phyloP scores from a whole-genome alignment of 2,329 filamentous ascomycete species.

The Sarocladiaceae sp. region DNA sequence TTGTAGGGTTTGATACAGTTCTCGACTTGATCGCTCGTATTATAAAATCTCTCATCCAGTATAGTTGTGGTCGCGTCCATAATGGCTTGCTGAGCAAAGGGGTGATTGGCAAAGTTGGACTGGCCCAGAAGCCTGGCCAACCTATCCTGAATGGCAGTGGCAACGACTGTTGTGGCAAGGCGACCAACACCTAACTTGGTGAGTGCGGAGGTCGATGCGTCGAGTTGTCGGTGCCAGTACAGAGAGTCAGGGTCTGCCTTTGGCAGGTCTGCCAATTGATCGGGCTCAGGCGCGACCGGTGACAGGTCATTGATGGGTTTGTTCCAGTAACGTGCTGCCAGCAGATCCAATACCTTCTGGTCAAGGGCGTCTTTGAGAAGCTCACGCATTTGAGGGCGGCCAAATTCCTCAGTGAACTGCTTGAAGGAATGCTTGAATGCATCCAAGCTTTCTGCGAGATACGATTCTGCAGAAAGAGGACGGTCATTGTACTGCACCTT shows the following conservation, averaged over 20 bases:
- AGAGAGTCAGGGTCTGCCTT: conserved; percentile 80
- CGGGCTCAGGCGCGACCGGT: conserved; percentile 59
- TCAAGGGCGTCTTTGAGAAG: conserved; percentile 90
- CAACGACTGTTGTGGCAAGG: conserved; percentile 86
- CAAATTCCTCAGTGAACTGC: conserved; percentile 84
- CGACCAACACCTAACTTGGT: conserved; percentile 94
- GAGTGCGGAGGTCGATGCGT: conserved; percentile 82
- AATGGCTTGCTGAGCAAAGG: conserved; percentile 90
- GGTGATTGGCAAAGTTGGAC: conserved; percentile 85
- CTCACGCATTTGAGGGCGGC: conserved; percentile 81
- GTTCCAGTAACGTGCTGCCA: conserved; percentile 97
- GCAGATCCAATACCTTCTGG: conserved; percentile 87
- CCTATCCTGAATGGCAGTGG: conserved; percentile 79
- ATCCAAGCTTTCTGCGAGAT: conserved; percentile 91
- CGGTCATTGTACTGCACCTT: conserved; percentile 99
- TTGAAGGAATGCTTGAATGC: conserved; percentile 98
- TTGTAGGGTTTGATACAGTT: conserved; percentile 99
- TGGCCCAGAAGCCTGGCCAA: conserved; percentile 73
- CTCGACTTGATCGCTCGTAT: conserved; percentile 95
- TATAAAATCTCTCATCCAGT: conserved; percentile 90
- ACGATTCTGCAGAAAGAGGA: conserved; percentile 90
- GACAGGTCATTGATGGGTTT: conserved; percentile 85
- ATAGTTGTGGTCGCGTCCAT: conserved; percentile 86
- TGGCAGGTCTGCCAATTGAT: conserved; percentile 73
- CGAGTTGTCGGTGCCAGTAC: conserved; percentile 92